Base-by-base conservation (phyloP, 1,284 basidiomycete species). In the Ceratobasidium sp. region DNA sequence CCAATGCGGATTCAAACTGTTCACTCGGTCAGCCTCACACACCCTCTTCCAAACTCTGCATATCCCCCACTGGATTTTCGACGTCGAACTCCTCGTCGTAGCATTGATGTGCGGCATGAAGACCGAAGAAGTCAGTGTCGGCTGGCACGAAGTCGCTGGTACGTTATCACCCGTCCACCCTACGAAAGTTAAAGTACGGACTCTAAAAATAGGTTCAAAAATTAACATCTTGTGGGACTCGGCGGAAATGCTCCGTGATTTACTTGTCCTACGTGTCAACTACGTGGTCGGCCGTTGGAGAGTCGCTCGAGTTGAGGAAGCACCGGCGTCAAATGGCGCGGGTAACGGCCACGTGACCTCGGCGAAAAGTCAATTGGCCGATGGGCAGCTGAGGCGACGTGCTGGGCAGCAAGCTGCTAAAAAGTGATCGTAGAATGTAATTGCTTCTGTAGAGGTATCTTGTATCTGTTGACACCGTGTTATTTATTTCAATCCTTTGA, bases 1-100 rank as follows among this genome's bases (percentile, higher is more conserved):
- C 24, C 96, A 98, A 82, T 98, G 96, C 81, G 96, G 96, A 48
- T 98, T 98, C 89, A 98, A 98, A 82, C 89, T 97, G 24, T 95
- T 95, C 82, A 90, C 95, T 7, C 93, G 95, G 1, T 81, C 86
- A 5, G 91, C 95, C 0, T 95, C 95, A 8, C 88, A 86, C 60
- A 86, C 88, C 72, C 90, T 98, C 74, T 98, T 97, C 82, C 94
- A 95, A 0, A 86, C 86, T 1, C 91, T 96, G 79, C 94, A 94
- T 79, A 89, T 96, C 22, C 85, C 90, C 14, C 92, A 92, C 0
- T 98, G 96, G 96, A 96, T 97, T 80, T 98, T 98, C 80, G 96
- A 98, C 81, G 96, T 97, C 71, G 96, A 98, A 81, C 87, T 98
- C 1, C 85, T 98, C n/a, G 86, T 97, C n/a, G 87, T 97, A 22